Conservation (phyloP, 208 protist genomes). For the Sergeia podlipaevii region DNA sequence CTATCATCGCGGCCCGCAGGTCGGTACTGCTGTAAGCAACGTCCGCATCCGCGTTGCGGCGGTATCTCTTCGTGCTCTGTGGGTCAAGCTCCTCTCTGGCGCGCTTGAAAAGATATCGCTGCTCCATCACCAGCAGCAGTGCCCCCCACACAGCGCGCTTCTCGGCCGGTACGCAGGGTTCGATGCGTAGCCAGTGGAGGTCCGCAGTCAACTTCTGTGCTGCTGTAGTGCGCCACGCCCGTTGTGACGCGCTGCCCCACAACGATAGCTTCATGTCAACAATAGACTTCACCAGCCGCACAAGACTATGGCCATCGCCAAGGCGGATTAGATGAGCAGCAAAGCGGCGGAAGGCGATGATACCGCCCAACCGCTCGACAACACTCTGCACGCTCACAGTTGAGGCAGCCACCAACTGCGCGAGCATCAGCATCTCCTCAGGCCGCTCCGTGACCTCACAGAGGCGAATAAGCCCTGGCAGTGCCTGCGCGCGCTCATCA, state of each 20-base stretch:
- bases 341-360: slow-evolving; percentile 59
- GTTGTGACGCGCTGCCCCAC: slow-evolving; percentile 57
- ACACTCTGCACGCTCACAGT: slow-evolving; percentile 50
- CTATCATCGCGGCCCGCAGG: slow-evolving; percentile 9
- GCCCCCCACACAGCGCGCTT: slow-evolving; percentile 47
- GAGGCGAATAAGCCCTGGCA: slow-evolving; percentile 62
- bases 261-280: slow-evolving; percentile 35
- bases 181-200: slow-evolving; percentile 56
- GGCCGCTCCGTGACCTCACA: slow-evolving; percentile 59
- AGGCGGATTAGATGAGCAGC: slow-evolving; percentile 32
- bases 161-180: slow-evolving; percentile 36
- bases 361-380: slow-evolving; percentile 64
- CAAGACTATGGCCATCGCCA: slow-evolving; percentile 27
- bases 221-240: slow-evolving; percentile 65
- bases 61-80: no score
- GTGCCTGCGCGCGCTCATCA: slow-evolving; percentile 39
- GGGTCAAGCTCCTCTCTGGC: slow-evolving; percentile 22
- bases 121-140: slow-evolving; percentile 56
- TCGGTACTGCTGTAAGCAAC: no score
- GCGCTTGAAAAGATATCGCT: slow-evolving; percentile 53
- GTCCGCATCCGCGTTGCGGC: no score
- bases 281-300: slow-evolving; percentile 56
- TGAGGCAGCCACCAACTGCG: slow-evolving; percentile 49
- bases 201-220: slow-evolving; percentile 31
- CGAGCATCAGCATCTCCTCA: slow-evolving; percentile 54